Evolutionary conservation across 805 yeast species (phyloP), one percentile per base, ranked within the genome.

Genomic region (Vanderwaltozyma tropicalis): DNA sequence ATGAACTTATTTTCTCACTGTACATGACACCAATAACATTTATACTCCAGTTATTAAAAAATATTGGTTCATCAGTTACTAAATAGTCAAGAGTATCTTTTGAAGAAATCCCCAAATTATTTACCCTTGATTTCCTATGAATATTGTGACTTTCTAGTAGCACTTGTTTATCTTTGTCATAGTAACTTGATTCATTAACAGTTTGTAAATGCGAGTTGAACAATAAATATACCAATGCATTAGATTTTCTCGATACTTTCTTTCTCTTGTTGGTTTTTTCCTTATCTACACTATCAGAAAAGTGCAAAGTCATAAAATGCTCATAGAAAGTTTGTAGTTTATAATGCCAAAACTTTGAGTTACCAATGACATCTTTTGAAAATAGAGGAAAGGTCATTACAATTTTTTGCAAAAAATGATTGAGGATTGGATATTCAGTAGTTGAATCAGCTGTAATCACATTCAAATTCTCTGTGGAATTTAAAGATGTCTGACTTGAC

Each of bases 271-370:
- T 74, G n/a, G 73, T 63, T 43, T 81, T 86, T 12, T 76, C 79
- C 24, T 95, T 66, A 47, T 84, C 95, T 28, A 74, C 72, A 19
- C 88, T 72, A 40, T 77, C 73, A 43, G 86, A 76, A 34, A 89
- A 74, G 32, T 75, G 74, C 55, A 83, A 76, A 16, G 68, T 62
- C 57, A 83, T 80, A 62, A 89, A 78, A 39, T 79, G 72, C 53
- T 87, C 94, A 50, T 80, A 73, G 51, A 88, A 85, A 20, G 78
- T 76, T 60, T 88, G 96, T 0, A 87, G 77, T 34, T 79, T 78
- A 31, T 65, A 67, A 34, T 74, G 73, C 96, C 96, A 89, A 51
- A 89, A 84, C 38, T 76, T 76, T 30, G 71, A 69, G 28, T 72
- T 68, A 27, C 69, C 61, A 0, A 59, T 55, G 31, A 54, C 40